These are phyloP conservation scores for Gossypium mustelinum DNA, from an alignment of 345 rosid genomes.

Conservation along the genomic window DNA sequence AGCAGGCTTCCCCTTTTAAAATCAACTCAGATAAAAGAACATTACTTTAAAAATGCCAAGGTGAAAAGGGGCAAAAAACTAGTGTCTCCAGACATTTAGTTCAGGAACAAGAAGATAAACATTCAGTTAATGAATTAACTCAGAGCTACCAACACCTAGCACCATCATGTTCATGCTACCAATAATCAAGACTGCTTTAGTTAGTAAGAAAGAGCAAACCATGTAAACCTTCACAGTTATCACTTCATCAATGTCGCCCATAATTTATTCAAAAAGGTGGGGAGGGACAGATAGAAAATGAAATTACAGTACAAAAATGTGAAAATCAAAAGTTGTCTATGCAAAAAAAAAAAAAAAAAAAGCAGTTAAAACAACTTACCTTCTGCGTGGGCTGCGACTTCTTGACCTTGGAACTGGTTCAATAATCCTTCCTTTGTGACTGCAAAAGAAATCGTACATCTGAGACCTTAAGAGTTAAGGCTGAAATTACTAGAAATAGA, in stretches of 20 bases:
- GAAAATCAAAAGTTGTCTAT: neutral
- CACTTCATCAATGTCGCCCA: neutral
- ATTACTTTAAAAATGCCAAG: neutral
- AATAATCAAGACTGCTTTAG: neutral
- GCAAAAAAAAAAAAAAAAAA: too few species aligned
- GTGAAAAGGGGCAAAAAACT: neutral
- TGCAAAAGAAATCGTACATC: constrained; percentile 2
- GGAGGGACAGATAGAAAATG: neutral
- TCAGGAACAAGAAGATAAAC: neutral
- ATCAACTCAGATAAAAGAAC: neutral
- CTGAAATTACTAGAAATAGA: neutral
- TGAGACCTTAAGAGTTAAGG: neutral
- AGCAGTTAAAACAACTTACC: constrained; percentile 13
- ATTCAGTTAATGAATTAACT: neutral
- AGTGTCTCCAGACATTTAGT: neutral
- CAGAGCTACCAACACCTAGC: neutral
- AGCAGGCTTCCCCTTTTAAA: neutral
- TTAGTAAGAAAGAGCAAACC: neutral
- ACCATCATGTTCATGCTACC: neutral
- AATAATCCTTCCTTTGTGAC: constrained; percentile 46
- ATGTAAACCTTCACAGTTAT: neutral
- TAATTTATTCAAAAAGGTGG: neutral
- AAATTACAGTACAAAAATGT: neutral
- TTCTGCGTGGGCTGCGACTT: constrained; percentile 53
- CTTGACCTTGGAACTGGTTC: constrained; percentile 50